A percentile compares a stretch with the other conserved stretches of the same genome.
Evolutionary conservation across 2,329 filamentous ascomycete species (phyloP).

Genomic region (Shiraia sp.): DNA sequence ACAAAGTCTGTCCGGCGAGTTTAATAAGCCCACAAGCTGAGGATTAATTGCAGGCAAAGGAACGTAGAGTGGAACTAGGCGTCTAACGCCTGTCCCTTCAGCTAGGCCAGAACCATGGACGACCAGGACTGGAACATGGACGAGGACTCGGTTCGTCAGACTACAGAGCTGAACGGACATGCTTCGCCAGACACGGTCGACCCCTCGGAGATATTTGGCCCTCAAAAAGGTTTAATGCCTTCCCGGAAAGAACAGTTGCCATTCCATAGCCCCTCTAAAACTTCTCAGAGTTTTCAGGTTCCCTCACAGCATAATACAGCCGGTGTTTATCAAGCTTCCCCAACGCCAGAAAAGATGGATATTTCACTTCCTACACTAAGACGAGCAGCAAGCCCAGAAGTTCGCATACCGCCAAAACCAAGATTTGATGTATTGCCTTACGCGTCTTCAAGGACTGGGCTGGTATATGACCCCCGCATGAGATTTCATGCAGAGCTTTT

Average conservation of each 20-base stretch:
- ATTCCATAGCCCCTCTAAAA: constrained; percentile 26
- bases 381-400: constrained; percentile 24
- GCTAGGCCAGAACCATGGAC: constrained; percentile 24
- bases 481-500: constrained; percentile 83
- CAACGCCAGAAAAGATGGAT: constrained; percentile 30
- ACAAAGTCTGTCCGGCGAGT: background rate
- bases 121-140: constrained; percentile 36
- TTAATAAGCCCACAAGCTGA: background rate
- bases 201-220: constrained; percentile 32
- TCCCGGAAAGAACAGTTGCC: constrained; percentile 32
- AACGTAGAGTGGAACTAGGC: constrained; percentile 17
- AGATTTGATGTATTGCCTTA: constrained; percentile 42
- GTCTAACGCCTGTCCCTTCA: constrained; percentile 15
- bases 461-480: constrained; percentile 88
- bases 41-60: background rate
- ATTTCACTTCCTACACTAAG: constrained; percentile 15
- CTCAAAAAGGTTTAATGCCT: constrained; percentile 13
- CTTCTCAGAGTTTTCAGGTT: constrained; percentile 8
- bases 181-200: constrained; percentile 28
- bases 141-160: constrained; percentile 31
- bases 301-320: constrained; percentile 3
- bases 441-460: constrained; percentile 45
- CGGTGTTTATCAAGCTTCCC: constrained; percentile 8
- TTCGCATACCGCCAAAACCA: constrained; percentile 36
- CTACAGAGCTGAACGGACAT: constrained; percentile 41